A percentile compares a stretch with the other conserved stretches of the same genome.
phyloP scores from a whole-genome alignment of 257 asterid species.

The Capsicum pubescens region DNA sequence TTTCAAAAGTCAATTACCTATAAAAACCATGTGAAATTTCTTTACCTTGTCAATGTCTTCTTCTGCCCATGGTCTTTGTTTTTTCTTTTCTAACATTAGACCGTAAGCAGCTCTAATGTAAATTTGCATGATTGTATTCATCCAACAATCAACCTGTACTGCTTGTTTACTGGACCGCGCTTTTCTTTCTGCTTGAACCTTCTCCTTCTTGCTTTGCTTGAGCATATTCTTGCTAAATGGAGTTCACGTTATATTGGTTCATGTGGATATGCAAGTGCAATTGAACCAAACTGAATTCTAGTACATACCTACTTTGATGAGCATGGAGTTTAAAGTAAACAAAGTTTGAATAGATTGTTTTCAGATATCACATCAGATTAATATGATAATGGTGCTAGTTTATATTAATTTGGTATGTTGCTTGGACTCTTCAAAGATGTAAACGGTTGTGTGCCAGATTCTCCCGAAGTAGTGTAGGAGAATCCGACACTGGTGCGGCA shows the following conservation, averaged over 20 bases:
- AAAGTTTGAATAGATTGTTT: conserved; percentile 20
- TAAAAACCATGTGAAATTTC: conserved; percentile 1
- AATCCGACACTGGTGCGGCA: no score
- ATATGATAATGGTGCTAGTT: background rate
- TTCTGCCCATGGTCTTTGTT: background rate
- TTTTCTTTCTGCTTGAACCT: conserved; percentile 1
- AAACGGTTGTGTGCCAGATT: no score
- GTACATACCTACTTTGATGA: conserved; percentile 4
- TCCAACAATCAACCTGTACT: conserved; percentile 19
- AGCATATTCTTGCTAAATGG: background rate
- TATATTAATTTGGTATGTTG: background rate
- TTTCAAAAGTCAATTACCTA: background rate
- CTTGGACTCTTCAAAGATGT: no score
- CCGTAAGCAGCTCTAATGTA: conserved; percentile 2
- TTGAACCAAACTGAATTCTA: background rate
- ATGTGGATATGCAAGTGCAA: background rate
- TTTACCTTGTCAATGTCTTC: background rate
- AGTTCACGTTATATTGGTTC: background rate
- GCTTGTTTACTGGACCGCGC: background rate
- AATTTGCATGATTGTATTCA: background rate
- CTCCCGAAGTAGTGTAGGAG: no score
- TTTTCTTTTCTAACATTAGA: background rate
- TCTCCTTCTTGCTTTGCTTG: conserved; percentile 13
- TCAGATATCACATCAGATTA: background rate
- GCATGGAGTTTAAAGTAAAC: background rate